Base-by-base conservation (phyloP, 2,329 filamentous ascomycete genomes). In the Ophiostoma sp. region DNA sequence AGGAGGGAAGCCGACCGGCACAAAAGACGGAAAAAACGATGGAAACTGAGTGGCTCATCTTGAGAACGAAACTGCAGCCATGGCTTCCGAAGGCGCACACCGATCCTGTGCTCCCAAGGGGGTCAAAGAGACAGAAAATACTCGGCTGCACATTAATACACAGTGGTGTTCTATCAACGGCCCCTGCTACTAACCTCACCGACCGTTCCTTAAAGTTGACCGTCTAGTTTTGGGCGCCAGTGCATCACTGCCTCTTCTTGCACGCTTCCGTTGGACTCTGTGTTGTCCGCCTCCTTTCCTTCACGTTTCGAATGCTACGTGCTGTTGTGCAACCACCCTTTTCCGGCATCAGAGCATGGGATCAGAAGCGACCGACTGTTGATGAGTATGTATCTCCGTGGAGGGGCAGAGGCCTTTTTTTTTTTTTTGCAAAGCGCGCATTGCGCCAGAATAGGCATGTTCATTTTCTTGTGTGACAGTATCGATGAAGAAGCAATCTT, bases 71-170 rank as follows among this genome's bases (percentile, higher is more conserved):
- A 61, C 52, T 69, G 71, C 71, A 72, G 64, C 50, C 63, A 57
- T 45, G 52, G 39, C 52, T 36, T 72, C 64, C 50, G 71, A 69
- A 50, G 63, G 50, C n/a, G 36, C 52, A 72, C 71, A 69, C 64
- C 71, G 63, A 72, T 72, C 63, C 63, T n/a, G 71, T 59, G 45
- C 50, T 25, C 25, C 19, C 39, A 36, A 19, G 9, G 11, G 39
- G 28, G 11, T 8, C 33, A 50, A 55, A 52, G 15, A n/a, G 52
- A 9, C 28, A 42, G 11, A 28, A n/a, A 39, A 39, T 8, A 11
- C 36, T n/a, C n/a, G n/a, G n/a, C n/a, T n/a, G n/a, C n/a, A n/a
- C n/a, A n/a, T n/a, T n/a, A n/a, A n/a, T n/a, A n/a, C n/a, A n/a
- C n/a, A n/a, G n/a, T 28, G n/a, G 59, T 1, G 8, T 7, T 66